These are phyloP conservation scores for Suillus lakei DNA, from an alignment of 768 basidiomycete species.

Conservation along the genomic window DNA sequence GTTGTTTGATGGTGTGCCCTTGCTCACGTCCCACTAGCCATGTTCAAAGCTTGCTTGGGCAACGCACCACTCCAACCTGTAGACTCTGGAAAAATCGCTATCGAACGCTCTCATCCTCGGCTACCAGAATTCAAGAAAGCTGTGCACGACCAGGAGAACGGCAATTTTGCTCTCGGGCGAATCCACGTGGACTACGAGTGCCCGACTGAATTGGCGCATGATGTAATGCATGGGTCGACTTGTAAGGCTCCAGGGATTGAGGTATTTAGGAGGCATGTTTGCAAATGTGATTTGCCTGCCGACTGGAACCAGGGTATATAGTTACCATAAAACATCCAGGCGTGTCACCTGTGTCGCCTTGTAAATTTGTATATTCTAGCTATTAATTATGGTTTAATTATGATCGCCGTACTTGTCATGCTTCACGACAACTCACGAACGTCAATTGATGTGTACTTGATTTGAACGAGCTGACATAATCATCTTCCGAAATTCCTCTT, in stretches of 20 bases:
- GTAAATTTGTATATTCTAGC: background rate
- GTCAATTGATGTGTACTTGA: background rate
- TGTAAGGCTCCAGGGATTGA: background rate
- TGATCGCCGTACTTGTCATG: background rate
- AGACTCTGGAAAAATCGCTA: slow-evolving; percentile 1
- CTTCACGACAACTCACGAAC: background rate
- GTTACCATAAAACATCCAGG: background rate
- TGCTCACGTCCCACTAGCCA: background rate
- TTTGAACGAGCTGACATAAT: slow-evolving; percentile 25
- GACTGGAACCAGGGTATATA: background rate
- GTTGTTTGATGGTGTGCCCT: background rate
- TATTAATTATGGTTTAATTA: too few species aligned
- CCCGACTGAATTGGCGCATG: background rate
- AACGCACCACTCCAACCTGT: background rate
- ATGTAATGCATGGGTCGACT: slow-evolving; percentile 1
- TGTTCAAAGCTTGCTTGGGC: slow-evolving; percentile 6
- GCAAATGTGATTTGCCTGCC: slow-evolving; percentile 3
- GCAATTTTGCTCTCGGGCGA: background rate
- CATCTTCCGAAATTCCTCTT: slow-evolving; percentile 13
- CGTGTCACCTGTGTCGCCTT: background rate
- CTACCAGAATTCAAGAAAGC: background rate
- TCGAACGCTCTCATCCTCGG: background rate
- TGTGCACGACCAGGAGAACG: background rate
- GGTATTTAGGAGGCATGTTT: background rate
- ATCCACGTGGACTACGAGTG: background rate